phyloP scores from a whole-genome alignment of 202 grass and related monocot genomes.

The Saccharum hybrid region DNA sequence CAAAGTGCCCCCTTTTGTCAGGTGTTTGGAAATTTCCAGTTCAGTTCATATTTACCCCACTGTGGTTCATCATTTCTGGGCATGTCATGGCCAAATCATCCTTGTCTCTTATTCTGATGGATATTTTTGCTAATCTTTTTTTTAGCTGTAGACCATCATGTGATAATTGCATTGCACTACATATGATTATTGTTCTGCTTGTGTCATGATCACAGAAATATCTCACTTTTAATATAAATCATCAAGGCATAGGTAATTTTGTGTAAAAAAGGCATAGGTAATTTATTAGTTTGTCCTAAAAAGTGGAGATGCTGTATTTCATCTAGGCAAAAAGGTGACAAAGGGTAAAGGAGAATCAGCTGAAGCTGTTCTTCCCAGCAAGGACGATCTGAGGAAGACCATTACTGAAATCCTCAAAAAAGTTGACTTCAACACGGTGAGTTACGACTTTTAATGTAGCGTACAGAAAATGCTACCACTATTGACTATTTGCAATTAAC shows the following conservation, averaged over 20 bases:
- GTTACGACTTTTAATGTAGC: constrained; percentile 36
- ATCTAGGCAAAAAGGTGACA: constrained; percentile 68
- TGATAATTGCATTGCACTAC: neutral
- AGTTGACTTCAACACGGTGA: constrained; percentile 97
- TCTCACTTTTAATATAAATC: constrained; percentile 27
- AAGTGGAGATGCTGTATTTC: constrained; percentile 44
- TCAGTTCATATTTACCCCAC: constrained; percentile 14
- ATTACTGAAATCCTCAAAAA: constrained; percentile 82
- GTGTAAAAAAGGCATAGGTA: neutral
- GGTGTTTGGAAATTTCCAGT: constrained; percentile 21
- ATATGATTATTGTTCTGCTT: constrained; percentile 2
- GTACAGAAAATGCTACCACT: neutral
- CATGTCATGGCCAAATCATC: neutral
- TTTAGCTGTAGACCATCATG: neutral
- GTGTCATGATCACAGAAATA: constrained; percentile 30
- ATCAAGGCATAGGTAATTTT: neutral
- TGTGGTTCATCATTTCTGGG: constrained; percentile 23
- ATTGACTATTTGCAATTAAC: constrained; percentile 36
- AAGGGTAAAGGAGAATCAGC: constrained; percentile 65
- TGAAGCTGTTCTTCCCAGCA: constrained; percentile 66
- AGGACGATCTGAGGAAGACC: constrained; percentile 80
- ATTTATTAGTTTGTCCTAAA: constrained; percentile 24
- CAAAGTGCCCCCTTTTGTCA: neutral
- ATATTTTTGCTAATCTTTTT: neutral
- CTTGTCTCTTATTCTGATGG: neutral